Base-by-base conservation (phyloP, 352 stramenopile species). In the Blastocystis sp. region DNA sequence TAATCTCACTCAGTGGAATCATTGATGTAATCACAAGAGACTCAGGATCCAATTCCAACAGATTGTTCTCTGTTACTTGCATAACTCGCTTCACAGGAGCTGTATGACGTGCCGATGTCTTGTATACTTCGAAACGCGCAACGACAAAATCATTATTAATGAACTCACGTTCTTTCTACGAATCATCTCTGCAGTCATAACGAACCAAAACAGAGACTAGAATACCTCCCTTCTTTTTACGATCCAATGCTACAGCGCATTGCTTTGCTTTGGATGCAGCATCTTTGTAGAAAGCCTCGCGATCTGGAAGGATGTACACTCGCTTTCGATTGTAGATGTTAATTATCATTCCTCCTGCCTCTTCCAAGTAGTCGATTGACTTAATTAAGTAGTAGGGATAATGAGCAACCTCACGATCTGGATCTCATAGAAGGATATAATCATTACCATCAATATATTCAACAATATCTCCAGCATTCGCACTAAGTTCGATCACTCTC, bases 51-150 rank as follows among this genome's bases (percentile, higher is more conserved):
- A 76, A 35, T 56, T 89, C 78, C 60, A 89, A 30, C 40, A 89
- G 37, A 15, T 68, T 2, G 60, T 89, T 89, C 60, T 89, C 78
- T 19, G 78, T 89, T 19, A 89, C 27, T 56, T 89, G 78, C 78
- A 89, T 89, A 2, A 89, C 78, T n/a, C 78, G 78, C 66, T 89
- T 89, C 27, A 89, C 78, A 5, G 78, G 78, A 56, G 78, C 78
- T 40, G 57, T 89, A 30, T 89, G 78, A 42, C 30, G 78, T 19
- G 78, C 44, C 1, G 78, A 62, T 9, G 56, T 64, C 30, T 89
- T 89, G 66, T 89, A 79, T 15, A 89, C 53, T 22, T 89, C 78
- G 42, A 89, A 89, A 17, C 60, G 48, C 30, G 78, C 57, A n/a
- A 89, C 60, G 11, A 89, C 59, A 44, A 76, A 89, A 44, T 89